Percentiles rank a stretch among this genome's conserved stretches.
Evolutionary conservation across 352 stramenopile genomes (phyloP).

Genomic region (Phytophthora cryptogea): DNA sequence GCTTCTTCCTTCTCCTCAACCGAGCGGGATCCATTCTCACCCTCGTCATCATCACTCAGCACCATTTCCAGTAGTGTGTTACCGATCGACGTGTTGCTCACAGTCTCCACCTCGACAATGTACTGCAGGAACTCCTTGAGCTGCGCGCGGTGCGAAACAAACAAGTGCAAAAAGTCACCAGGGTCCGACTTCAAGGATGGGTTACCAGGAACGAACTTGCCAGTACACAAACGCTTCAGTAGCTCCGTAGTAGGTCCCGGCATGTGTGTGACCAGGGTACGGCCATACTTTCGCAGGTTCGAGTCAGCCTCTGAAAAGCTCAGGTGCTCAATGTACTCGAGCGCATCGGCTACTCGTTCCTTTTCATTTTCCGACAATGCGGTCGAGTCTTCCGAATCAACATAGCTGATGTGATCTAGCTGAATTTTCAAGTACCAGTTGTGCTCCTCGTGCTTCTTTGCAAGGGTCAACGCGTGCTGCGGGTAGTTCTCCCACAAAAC

Average conservation of each 20-base stretch:
- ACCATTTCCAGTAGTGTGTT: constrained; percentile 92
- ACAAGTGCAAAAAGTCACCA: constrained; percentile 91
- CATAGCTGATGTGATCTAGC: constrained; percentile 89
- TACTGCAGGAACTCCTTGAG: constrained; percentile 91
- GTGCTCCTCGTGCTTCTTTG: constrained; percentile 90
- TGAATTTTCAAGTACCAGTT: constrained; percentile 94
- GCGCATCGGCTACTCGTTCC: constrained; percentile 84
- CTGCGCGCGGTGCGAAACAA: constrained; percentile 90
- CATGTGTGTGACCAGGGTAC: constrained; percentile 87
- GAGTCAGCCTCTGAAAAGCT: constrained; percentile 85
- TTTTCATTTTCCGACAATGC: constrained; percentile 77
- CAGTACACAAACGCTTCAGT: constrained; percentile 90
- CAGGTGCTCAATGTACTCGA: constrained; percentile 91
- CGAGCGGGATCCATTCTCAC: constrained; percentile 28
- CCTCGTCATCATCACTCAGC: constrained; percentile 68
- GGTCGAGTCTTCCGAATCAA: constrained; percentile 75
- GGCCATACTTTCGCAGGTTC: constrained; percentile 90
- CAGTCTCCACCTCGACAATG: constrained; percentile 88
- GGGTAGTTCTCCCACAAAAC: constrained; percentile 93
- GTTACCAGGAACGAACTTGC: constrained; percentile 69
- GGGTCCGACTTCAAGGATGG: constrained; percentile 75
- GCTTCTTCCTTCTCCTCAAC: constrained; percentile 79
- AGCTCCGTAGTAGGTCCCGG: constrained; percentile 89
- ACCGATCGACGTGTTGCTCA: constrained; percentile 88
- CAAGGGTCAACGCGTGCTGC: constrained; percentile 88